Conservation (phyloP, 202 grass and related monocot genomes). For the Schoenoplectus tabernaemontani region DNA sequence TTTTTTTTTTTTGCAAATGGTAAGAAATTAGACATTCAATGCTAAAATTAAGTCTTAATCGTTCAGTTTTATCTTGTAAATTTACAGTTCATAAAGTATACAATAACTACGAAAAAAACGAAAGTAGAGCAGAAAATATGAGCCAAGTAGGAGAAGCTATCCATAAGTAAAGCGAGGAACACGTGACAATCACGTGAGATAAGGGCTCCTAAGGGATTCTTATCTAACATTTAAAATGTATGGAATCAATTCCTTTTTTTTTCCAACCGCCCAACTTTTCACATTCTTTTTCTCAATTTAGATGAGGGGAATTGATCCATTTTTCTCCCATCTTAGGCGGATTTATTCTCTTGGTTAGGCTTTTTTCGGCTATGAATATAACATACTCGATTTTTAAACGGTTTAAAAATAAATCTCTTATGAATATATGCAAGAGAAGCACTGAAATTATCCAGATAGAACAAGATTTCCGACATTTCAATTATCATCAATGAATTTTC, state of each 20-base stretch:
- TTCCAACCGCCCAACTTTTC: conserved; percentile 5
- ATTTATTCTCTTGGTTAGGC: conserved; percentile 24
- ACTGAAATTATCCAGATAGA: neutral
- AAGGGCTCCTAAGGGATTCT: conserved; percentile 6
- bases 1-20: neutral
- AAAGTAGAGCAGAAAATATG: neutral
- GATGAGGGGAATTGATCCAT: conserved; percentile 22
- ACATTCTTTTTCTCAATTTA: conserved; percentile 21
- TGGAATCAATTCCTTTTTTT: conserved; percentile 17
- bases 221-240: conserved; percentile 13
- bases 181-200: conserved; percentile 27
- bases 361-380: neutral
- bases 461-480: neutral
- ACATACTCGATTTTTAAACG: neutral
- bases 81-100: neutral
- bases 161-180: neutral
- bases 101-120: neutral
- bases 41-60: neutral
- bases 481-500: neutral
- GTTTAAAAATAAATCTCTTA: neutral
- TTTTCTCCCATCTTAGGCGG: conserved; percentile 2
- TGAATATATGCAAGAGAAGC: neutral
- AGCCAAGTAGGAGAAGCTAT: neutral
- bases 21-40: neutral
- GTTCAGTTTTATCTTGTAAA: neutral